phyloP scores from a whole-genome alignment of 2,329 filamentous ascomycete genomes.

The Xylariaceae sp. region DNA sequence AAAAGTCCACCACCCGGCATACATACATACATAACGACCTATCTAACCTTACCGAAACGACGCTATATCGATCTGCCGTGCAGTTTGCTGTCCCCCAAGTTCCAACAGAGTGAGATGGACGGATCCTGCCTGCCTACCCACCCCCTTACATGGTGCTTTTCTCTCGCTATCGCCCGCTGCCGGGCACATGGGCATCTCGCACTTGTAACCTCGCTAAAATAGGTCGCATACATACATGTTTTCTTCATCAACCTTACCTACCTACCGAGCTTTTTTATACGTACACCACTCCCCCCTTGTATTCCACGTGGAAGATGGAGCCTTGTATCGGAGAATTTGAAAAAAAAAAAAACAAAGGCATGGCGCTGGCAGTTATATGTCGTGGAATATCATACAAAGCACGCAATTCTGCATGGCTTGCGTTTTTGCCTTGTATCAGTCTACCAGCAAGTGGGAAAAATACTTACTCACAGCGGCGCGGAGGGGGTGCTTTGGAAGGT shows the following conservation, averaged over 20 bases:
- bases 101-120: not conserved
- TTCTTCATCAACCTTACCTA: slow-evolving; percentile 6
- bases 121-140: no score
- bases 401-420: no score
- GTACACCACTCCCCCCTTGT: not conserved
- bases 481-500: no score
- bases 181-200: not conserved
- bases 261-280: not conserved
- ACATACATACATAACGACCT: no score
- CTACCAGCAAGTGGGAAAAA: no score
- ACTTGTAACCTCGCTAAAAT: slow-evolving; percentile 23
- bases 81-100: no score
- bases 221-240: slow-evolving; percentile 4
- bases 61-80: slow-evolving; percentile 13
- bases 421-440: no score
- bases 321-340: not conserved
- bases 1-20: no score
- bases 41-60: slow-evolving; percentile 6
- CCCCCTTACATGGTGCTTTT: not conserved
- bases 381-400: no score
- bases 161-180: not conserved
- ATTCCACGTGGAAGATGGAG: not conserved
- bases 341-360: not conserved
- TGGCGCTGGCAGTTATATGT: no score
- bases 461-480: no score